These are phyloP conservation scores for Citrus sp. DNA, from an alignment of 345 rosid genomes.

Conservation along the genomic window DNA sequence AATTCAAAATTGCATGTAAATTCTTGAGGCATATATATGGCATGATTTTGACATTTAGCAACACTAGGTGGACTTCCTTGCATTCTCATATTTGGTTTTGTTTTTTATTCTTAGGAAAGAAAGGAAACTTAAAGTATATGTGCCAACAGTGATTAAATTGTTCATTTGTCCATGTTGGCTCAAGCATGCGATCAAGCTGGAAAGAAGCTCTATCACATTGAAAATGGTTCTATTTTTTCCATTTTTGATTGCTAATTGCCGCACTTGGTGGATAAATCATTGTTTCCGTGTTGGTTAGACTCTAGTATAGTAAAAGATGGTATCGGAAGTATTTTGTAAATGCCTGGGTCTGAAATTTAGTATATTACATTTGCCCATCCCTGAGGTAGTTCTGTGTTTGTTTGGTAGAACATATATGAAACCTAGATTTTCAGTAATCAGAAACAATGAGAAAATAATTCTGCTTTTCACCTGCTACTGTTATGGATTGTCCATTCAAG, in stretches of 20 bases:
- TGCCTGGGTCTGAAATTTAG: not conserved
- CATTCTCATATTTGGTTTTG: not conserved
- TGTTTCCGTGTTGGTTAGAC: not conserved
- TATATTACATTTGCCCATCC: not conserved
- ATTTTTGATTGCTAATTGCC: no score
- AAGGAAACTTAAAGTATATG: not conserved
- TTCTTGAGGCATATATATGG: not conserved
- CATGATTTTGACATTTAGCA: not conserved
- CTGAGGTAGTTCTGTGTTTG: not conserved
- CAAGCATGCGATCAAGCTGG: not conserved
- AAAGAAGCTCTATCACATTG: not conserved
- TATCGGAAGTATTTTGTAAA: not conserved
- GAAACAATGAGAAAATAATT: not conserved
- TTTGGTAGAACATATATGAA: not conserved
- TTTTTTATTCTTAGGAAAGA: not conserved
- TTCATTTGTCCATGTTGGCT: not conserved
- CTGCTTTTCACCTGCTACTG: not conserved
- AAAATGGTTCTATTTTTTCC: no score
- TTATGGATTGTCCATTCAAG: not conserved
- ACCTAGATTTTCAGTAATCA: not conserved
- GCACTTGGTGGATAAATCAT: not conserved
- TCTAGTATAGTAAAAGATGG: not conserved
- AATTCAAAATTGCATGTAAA: not conserved
- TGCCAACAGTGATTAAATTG: not conserved
- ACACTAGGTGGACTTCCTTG: not conserved